Conservation (phyloP, 73 alveolate genomes). For the Tetrahymena malaccensis region DNA sequence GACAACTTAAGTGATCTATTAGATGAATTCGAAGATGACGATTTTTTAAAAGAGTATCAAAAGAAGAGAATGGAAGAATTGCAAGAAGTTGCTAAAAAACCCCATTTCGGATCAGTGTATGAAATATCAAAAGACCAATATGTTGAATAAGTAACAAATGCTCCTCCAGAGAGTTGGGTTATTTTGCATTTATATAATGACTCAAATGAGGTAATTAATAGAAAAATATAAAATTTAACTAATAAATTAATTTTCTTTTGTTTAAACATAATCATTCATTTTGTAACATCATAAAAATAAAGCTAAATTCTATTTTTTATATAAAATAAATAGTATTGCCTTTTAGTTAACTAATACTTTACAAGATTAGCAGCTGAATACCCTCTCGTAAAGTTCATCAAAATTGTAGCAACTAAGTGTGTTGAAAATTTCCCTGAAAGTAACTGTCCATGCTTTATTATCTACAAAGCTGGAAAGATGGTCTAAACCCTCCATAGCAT, state of each 20-base stretch:
- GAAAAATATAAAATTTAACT: no score
- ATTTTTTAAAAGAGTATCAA: slow-evolving; percentile 4
- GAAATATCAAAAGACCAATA: slow-evolving; percentile 25
- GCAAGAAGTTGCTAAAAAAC: slow-evolving; percentile 16
- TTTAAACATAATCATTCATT: no score
- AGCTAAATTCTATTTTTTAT: not conserved
- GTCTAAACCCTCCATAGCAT: slow-evolving; percentile 20
- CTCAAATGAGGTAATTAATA: slow-evolving; percentile 3
- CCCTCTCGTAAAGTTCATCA: slow-evolving; percentile 18
- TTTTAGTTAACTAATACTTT: not conserved
- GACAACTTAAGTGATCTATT: not conserved
- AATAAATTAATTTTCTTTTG: no score
- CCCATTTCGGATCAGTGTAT: slow-evolving; percentile 10
- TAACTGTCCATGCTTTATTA: slow-evolving; percentile 18
- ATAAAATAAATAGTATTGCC: not conserved
- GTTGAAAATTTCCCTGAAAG: slow-evolving; percentile 39
- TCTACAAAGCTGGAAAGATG: slow-evolving; percentile 11
- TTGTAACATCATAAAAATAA: no score
- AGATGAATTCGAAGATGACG: slow-evolving; percentile 25
- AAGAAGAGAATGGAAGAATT: slow-evolving; percentile 3
- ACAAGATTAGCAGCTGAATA: slow-evolving; percentile 16
- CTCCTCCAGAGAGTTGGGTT: slow-evolving; percentile 25
- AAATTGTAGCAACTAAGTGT: slow-evolving; percentile 39
- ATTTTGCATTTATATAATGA: slow-evolving; percentile 19
- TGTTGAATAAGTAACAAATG: slow-evolving; percentile 24